Evolutionary conservation across 257 asterid species (phyloP).

Genomic region (Coffea canephora): DNA sequence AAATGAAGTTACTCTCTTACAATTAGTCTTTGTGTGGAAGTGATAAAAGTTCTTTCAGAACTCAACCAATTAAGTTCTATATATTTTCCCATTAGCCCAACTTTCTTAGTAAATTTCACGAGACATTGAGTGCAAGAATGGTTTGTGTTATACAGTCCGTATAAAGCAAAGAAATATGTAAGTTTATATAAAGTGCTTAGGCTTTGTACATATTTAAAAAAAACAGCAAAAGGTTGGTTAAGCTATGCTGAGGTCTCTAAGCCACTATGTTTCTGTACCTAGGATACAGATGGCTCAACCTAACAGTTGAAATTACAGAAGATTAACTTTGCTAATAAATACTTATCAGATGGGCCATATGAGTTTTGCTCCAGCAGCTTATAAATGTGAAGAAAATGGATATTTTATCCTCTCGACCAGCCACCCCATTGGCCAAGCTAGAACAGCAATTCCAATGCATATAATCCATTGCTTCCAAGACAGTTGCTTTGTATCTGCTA

Average conservation of each 20-base stretch:
- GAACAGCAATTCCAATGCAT: constrained; percentile 22
- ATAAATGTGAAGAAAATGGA: constrained; percentile 1
- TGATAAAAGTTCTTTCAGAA: no score
- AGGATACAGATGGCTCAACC: background rate
- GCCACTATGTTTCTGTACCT: background rate
- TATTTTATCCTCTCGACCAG: constrained; percentile 14
- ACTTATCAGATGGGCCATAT: background rate
- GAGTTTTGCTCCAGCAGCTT: background rate
- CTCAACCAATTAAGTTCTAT: no score
- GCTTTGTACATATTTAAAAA: background rate
- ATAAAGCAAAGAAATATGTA: background rate
- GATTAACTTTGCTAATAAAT: background rate
- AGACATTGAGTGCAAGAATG: no score
- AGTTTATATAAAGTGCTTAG: background rate
- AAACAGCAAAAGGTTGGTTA: background rate
- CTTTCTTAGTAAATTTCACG: no score
- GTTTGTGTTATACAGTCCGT: background rate
- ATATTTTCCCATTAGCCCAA: no score
- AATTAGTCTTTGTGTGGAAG: no score
- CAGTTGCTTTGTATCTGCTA: constrained; percentile 27
- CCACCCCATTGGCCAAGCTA: constrained; percentile 31
- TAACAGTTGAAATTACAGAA: background rate
- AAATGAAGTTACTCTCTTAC: no score
- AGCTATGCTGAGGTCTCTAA: background rate
- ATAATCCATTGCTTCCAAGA: constrained; percentile 30